Conservation (phyloP, 2,329 filamentous ascomycete genomes). For the Zymoseptoria pseudotritici region DNA sequence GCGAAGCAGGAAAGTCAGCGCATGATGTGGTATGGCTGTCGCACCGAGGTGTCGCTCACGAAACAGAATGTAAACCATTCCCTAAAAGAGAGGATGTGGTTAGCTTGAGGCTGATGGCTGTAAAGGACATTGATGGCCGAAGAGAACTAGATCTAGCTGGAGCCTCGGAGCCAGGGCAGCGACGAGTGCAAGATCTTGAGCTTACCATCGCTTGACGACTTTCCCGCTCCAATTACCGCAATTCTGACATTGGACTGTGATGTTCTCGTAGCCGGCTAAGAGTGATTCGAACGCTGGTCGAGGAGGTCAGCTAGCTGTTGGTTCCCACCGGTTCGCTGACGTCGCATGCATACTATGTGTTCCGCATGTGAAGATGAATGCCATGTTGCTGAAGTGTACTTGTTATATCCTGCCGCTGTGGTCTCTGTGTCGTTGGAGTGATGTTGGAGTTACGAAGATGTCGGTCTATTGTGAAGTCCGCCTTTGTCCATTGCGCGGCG, state of each 20-base stretch:
- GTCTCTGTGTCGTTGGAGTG: neutral
- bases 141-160: neutral
- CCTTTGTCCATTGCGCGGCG: conserved; percentile 9
- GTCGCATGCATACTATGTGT: conserved; percentile 36
- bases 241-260: conserved; percentile 46
- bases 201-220: conserved; percentile 39
- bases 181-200: neutral
- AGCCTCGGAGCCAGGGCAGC: neutral
- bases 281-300: conserved; percentile 38
- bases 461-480: neutral
- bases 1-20: neutral
- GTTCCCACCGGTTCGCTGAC: neutral
- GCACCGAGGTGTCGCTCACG: neutral
- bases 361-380: conserved; percentile 45
- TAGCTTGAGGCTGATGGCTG: neutral
- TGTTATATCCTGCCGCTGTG: neutral
- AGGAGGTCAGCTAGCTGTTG: neutral
- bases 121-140: conserved; percentile 7
- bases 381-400: conserved; percentile 14
- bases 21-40: too few relatives aligned
- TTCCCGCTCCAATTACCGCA: conserved; percentile 44
- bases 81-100: conserved; percentile 18
- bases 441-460: neutral
- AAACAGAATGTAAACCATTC: conserved; percentile 59
- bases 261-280: conserved; percentile 42